Percentiles rank a stretch among this genome's conserved stretches.
Conservation (phyloP, 2,329 filamentous ascomycete species). For the Elsinoe ampelina region DNA sequence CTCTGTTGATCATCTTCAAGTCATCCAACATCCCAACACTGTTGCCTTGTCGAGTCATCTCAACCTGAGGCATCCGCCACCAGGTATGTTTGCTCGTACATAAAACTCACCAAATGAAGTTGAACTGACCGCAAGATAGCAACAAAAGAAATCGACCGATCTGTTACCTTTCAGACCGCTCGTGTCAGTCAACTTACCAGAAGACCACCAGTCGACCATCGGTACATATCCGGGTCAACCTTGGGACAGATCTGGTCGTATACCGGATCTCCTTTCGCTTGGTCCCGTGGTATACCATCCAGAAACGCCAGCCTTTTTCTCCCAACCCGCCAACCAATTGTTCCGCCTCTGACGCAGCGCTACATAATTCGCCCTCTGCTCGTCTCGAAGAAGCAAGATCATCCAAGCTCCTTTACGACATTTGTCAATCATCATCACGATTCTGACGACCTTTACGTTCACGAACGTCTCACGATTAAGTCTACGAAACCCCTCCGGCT, state of each 20-base stretch:
- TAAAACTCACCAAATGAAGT: background rate
- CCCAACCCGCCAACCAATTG: background rate
- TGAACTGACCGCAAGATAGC: background rate
- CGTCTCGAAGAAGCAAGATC: constrained; percentile 2
- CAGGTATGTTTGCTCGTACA: background rate
- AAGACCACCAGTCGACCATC: background rate
- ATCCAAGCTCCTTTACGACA: background rate
- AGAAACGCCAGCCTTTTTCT: constrained; percentile 1
- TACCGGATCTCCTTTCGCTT: background rate
- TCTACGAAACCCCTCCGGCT: background rate
- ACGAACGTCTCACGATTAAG: background rate
- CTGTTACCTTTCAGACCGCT: background rate
- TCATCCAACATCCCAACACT: constrained; percentile 3
- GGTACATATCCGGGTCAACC: constrained; percentile 7
- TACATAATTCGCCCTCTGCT: constrained; percentile 3
- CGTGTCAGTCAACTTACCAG: constrained; percentile 4
- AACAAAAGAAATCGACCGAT: background rate
- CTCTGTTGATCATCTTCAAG: background rate
- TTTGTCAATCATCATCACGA: background rate
- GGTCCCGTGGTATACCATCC: constrained; percentile 5
- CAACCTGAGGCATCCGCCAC: background rate
- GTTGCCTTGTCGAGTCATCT: constrained; percentile 6
- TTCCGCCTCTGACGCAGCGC: constrained; percentile 8
- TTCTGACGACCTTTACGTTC: background rate
- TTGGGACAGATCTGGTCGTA: background rate